Base-by-base conservation (phyloP, 768 basidiomycete genomes). In the Mycena leptocephala region DNA sequence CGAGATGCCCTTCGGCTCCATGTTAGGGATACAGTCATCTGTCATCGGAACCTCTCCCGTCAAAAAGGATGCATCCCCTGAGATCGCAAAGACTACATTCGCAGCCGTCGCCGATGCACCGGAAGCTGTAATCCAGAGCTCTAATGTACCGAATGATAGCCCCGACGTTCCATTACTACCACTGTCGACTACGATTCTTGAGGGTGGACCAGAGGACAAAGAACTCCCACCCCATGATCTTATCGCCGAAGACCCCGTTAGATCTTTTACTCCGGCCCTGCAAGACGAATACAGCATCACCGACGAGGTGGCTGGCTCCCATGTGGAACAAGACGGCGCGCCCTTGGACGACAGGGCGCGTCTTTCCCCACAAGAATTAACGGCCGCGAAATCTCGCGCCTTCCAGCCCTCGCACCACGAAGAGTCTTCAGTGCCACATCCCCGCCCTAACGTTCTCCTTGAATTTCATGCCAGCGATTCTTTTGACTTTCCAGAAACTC, bases 391-490 rank as follows among this genome's bases (percentile, higher is more conserved):
- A 9, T 43, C 41, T 22, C 3, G 14, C 11, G 22, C 35, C 13
- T 7, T 46, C 16, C 43, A 46, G 13, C 18, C 43, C 39, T 37
- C 37, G 30, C 26, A 24, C 10, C 26, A 16, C 16, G 16, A 46
- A n/a, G 32, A 32, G n/a, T 24, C 64, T 65, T 48, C 66, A 24
- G 55, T 30, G 7, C 24, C 33, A n/a, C 56, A 35, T 58, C 30
- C 48, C n/a, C 72, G 43, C n/a, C 55, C 55, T 5, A 66, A 73
- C 55, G 64, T 55, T 13, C 55, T 28, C 32, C 64, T 61, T 1
- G 18, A 14, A 6, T 28, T 41, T 2, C 24, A 53, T 6, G 20
- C 61, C 9, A 59, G 55, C 9, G n/a, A 33, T 30, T 14, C 9
- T 26, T 20, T 37, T 1, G 33, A 55, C 10, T 5, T 20, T 41